Base-by-base conservation (phyloP, 1,284 basidiomycete species). In the Trametes versicolor region DNA sequence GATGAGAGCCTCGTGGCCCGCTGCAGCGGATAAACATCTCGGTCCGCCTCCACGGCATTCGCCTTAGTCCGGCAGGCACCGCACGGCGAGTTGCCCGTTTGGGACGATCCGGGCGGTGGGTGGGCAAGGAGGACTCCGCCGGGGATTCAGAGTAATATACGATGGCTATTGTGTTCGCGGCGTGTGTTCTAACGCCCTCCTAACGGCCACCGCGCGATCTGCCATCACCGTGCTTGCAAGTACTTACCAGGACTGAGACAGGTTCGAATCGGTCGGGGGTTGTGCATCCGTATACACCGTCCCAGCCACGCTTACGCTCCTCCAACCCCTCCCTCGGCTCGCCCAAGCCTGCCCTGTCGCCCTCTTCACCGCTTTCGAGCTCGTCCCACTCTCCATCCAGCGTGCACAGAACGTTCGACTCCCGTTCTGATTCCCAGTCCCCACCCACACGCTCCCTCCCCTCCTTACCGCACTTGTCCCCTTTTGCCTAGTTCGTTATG, bases 1-100 rank as follows among this genome's bases (percentile, higher is more conserved):
- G 50, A 52, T 60, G 68, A 64, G 66, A 69, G 65, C 68, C 68
- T 69, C 68, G 60, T 69, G 68, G 52, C 60, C 51, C 13, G 45
- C 47, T 37, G 50, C 29, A n/a, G 29, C 61, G 66, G 63, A 32
- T 68, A 65, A 67, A 64, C 62, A 17, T 54, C 62, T 54, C 58
- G 61, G 58, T 15, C 34, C 54, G 47, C 51, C 13, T 52, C 15
- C 47, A 39, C 60, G 52, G 60, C 52, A 12, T 9, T 17, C 36
- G 48, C 29, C 58, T 50, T 12, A 36, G 37, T 47, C 8, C 32
- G 56, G 56, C 48, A 61, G 45, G 53, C 29, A 19, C 13, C 27
- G 27, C 39, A 2, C 48, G 15, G 48, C 3, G 15, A 43, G 19
- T 43, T n/a, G 36, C 17, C 57, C 37, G 47, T 19, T 45, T 58